phyloP scores from a whole-genome alignment of 345 rosid species.

The Brassica carinata region DNA sequence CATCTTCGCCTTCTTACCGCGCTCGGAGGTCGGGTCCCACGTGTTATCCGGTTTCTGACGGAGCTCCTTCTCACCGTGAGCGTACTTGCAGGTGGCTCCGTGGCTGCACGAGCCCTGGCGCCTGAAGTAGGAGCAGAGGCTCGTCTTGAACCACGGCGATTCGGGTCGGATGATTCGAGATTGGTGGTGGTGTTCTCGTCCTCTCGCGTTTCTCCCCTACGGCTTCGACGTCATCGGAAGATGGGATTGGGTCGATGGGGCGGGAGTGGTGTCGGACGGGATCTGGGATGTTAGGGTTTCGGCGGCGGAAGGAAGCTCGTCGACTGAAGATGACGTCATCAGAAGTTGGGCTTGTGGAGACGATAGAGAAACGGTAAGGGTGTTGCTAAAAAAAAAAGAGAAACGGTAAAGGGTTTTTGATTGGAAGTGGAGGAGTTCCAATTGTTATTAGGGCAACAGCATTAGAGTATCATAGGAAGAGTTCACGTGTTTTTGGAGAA shows the following conservation, averaged over 20 bases:
- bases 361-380: not conserved
- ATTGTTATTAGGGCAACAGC: too few species aligned
- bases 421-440: not conserved
- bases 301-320: conserved; percentile 37
- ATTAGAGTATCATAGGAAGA: too few species aligned
- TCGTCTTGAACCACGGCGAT: conserved; percentile 66
- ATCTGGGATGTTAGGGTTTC: conserved; percentile 39
- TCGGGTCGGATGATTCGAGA: conserved; percentile 19
- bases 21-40: conserved; percentile 97
- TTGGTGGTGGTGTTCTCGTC: conserved; percentile 8
- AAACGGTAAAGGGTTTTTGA: not conserved
- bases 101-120: conserved; percentile 65
- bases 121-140: conserved; percentile 88
- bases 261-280: not conserved
- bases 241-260: not conserved
- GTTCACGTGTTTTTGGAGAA: too few species aligned
- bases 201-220: conserved; percentile 65
- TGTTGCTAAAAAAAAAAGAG: too few species aligned
- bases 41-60: conserved; percentile 71
- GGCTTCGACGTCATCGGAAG: conserved; percentile 18
- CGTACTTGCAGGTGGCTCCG: conserved; percentile 72
- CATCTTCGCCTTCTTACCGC: conserved; percentile 64
- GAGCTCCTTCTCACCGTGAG: conserved; percentile 90
- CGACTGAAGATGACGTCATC: conserved; percentile 51
- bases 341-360: not conserved